phyloP scores from a whole-genome alignment of 768 basidiomycete genomes.

The Kwoniella mangroviensis region DNA sequence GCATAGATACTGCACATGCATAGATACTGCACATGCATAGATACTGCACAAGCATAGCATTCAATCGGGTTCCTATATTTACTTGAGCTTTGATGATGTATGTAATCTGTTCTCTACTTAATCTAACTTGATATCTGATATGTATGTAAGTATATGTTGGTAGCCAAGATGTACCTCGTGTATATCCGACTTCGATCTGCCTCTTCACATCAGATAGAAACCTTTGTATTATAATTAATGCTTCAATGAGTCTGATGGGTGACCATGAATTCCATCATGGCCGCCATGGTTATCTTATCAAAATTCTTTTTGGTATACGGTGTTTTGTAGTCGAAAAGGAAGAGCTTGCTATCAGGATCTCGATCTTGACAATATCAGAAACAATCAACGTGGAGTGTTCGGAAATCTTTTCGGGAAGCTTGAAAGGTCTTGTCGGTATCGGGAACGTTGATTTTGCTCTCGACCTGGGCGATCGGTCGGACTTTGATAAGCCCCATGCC shows the following conservation, averaged over 20 bases:
- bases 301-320: neutral
- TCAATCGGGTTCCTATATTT: neutral
- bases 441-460: neutral
- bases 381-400: neutral
- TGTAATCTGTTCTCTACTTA: no score
- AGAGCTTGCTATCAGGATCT: neutral
- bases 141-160: neutral
- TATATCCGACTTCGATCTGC: no score
- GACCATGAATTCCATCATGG: neutral
- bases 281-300: neutral
- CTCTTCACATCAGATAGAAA: no score
- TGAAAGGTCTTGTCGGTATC: neutral
- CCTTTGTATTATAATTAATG: no score
- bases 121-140: neutral
- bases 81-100: no score
- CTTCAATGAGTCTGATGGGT: no score
- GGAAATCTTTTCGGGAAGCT: neutral
- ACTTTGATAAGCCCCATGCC: neutral
- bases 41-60: neutral
- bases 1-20: neutral
- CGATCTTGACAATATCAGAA: neutral
- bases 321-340: neutral
- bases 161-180: neutral
- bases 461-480: neutral
- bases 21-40: neutral